phyloP scores from a whole-genome alignment of 495 filamentous ascomycete species.

The Penicillium coffeae region DNA sequence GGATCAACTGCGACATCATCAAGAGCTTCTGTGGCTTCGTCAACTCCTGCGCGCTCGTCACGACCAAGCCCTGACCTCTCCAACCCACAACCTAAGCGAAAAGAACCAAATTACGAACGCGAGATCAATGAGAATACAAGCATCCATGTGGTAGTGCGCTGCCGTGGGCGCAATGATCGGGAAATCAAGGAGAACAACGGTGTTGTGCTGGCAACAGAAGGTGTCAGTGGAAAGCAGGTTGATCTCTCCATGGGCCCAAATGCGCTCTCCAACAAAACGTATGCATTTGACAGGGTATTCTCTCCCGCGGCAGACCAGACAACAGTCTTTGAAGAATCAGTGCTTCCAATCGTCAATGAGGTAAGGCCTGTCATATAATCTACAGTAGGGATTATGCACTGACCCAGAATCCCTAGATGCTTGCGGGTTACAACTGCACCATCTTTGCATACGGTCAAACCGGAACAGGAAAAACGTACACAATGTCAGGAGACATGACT shows the following conservation, averaged over 20 bases:
- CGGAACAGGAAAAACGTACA: conserved; percentile 97
- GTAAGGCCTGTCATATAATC: conserved; percentile 48
- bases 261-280: conserved; percentile 90
- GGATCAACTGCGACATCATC: conserved; percentile 26
- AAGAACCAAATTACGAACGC: conserved; percentile 76
- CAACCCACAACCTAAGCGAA: conserved; percentile 60
- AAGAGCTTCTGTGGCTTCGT: conserved; percentile 21
- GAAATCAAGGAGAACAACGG: conserved; percentile 91
- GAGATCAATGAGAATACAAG: conserved; percentile 79
- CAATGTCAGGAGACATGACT: conserved; percentile 97
- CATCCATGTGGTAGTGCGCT: conserved; percentile 95
- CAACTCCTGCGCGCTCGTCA: conserved; percentile 37
- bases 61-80: conserved; percentile 41
- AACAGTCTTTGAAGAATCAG: conserved; percentile 92
- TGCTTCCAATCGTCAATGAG: conserved; percentile 86
- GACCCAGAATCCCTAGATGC: conserved; percentile 58
- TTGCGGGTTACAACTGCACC: conserved; percentile 95
- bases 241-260: conserved; percentile 90
- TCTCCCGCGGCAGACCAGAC: conserved; percentile 90
- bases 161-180: conserved; percentile 85
- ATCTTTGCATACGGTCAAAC: conserved; percentile 99
- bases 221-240: conserved; percentile 75
- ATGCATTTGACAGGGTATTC: conserved; percentile 95
- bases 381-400: not conserved
- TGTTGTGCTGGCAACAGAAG: conserved; percentile 84